Percentiles rank a stretch among this genome's conserved stretches.
Conservation (phyloP, 2,329 filamentous ascomycete genomes). For the Stemphylium beticola region DNA sequence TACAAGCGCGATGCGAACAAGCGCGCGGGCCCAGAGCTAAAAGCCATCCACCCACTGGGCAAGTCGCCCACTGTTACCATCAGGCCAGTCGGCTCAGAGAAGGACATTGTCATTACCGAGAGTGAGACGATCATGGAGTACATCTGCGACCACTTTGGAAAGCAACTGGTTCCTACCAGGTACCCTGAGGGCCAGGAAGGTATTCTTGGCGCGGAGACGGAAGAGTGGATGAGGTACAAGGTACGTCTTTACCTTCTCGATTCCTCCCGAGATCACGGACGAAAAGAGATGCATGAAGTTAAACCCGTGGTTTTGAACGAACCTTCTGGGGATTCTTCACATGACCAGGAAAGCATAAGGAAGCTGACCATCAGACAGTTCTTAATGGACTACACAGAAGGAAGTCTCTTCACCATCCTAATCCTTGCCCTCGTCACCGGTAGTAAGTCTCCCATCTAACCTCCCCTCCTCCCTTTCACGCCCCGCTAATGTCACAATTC, state of each 20-base stretch:
- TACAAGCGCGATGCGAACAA: conserved; percentile 72
- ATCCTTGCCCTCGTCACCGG: conserved; percentile 67
- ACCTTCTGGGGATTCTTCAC: not conserved
- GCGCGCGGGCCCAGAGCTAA: conserved; percentile 77
- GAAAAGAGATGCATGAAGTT: not conserved
- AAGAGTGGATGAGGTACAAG: conserved; percentile 65
- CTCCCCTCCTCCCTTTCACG: too few species aligned
- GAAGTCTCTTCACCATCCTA: conserved; percentile 77
- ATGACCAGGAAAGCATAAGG: not conserved
- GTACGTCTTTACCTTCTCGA: conserved; percentile 19
- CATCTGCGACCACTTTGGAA: conserved; percentile 71
- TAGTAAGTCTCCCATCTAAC: conserved; percentile 27
- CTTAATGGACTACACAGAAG: conserved; percentile 81
- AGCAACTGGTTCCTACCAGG: conserved; percentile 58
- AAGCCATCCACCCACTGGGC: conserved; percentile 80
- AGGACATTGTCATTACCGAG: conserved; percentile 75
- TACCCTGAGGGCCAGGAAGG: conserved; percentile 62
- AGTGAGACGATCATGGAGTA: conserved; percentile 84
- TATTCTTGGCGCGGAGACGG: conserved; percentile 63
- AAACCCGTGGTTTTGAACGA: not conserved
- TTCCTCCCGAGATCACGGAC: not conserved
- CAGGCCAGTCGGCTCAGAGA: conserved; percentile 53
- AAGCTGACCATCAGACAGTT: conserved; percentile 47
- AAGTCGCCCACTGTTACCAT: conserved; percentile 83
- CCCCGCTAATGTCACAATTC: conserved; percentile 1